A percentile compares a stretch with the other conserved stretches of the same genome.
Conservation (phyloP, 2,329 filamentous ascomycete species). For the Paraphaeosphaeria sporulosa region DNA sequence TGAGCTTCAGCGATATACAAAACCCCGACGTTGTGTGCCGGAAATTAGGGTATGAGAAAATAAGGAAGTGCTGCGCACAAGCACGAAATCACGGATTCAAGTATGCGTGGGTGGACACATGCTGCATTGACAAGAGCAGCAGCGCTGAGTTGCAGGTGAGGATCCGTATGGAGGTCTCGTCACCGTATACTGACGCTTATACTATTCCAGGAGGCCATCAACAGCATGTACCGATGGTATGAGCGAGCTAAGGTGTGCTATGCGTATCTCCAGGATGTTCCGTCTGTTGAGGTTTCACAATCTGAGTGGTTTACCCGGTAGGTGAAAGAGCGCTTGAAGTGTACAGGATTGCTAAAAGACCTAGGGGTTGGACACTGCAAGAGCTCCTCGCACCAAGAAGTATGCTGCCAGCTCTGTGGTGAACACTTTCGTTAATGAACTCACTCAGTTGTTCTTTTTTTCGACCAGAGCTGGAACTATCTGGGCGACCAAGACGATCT, state of each 20-base stretch:
- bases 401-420: neutral
- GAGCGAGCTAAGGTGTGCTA: neutral
- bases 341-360: too few relatives aligned
- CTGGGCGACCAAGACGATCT: neutral
- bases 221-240: neutral
- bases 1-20: neutral
- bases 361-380: neutral
- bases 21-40: neutral
- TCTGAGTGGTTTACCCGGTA: neutral
- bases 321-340: too few relatives aligned
- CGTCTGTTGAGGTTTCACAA: neutral
- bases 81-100: neutral
- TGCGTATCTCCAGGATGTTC: neutral
- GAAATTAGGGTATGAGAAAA: neutral
- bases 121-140: neutral
- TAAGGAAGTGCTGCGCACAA: neutral
- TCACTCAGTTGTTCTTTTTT: neutral
- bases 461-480: neutral
- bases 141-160: neutral
- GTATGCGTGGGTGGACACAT: neutral
- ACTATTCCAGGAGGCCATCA: neutral
- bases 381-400: neutral
- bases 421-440: neutral
- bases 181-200: neutral
- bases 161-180: too few relatives aligned